Evolutionary conservation across 1,284 basidiomycete genomes (phyloP).

Genomic region (Dichomitus squalens): DNA sequence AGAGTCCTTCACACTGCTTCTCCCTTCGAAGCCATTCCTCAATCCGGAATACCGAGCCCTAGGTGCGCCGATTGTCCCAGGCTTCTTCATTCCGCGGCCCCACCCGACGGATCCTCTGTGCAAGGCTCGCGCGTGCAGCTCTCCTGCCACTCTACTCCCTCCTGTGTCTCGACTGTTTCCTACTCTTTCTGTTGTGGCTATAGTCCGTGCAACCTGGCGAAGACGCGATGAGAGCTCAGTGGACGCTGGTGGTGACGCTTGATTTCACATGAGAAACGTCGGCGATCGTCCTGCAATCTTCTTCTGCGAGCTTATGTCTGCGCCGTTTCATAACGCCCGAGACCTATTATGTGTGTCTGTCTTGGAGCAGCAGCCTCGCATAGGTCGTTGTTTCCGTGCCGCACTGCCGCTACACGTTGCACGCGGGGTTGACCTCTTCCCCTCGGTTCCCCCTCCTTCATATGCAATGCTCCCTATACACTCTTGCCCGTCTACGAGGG

Average conservation of each 20-base stretch:
- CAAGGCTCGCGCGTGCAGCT: neutral
- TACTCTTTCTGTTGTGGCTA: neutral
- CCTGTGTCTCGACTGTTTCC: neutral
- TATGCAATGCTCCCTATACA: neutral
- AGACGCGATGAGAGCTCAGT: neutral
- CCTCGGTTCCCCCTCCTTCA: neutral
- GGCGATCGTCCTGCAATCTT: neutral
- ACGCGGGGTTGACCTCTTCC: neutral
- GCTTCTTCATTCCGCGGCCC: neutral
- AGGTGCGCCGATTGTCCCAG: neutral
- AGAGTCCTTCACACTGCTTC: neutral
- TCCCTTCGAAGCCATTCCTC: neutral
- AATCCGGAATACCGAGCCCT: neutral
- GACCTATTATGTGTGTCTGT: neutral
- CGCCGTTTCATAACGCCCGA: conserved; percentile 1
- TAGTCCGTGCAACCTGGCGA: neutral
- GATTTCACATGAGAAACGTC: neutral
- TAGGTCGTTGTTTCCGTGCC: conserved; percentile 6
- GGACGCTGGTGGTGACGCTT: neutral
- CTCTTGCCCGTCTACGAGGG: neutral
- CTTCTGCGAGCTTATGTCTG: neutral
- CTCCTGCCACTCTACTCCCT: neutral
- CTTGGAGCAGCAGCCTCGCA: neutral
- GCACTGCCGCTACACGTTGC: conserved; percentile 9
- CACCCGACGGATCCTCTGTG: neutral